A percentile compares a stretch with the other conserved stretches of the same genome.
These are phyloP conservation scores for Thraustochytrium striatum DNA, from an alignment of 352 stramenopile genomes.

Conservation along the genomic window DNA sequence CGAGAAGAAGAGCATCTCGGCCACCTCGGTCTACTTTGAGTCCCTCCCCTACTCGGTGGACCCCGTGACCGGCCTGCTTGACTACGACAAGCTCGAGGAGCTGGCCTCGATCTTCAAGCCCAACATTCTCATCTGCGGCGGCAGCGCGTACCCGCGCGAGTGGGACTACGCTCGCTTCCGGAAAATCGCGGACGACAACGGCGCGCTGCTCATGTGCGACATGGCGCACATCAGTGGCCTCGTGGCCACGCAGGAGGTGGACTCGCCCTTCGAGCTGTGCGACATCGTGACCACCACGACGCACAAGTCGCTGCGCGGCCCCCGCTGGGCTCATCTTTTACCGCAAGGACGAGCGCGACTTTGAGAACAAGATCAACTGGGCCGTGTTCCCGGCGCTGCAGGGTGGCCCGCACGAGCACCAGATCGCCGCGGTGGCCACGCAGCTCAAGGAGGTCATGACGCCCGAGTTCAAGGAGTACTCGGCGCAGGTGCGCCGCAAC, in stretches of 20 bases:
- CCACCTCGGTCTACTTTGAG: conserved; percentile 99
- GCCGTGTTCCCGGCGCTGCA: conserved; percentile 98
- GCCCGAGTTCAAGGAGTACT: conserved; percentile 94
- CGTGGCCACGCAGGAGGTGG: conserved; percentile 88
- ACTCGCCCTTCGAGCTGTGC: conserved; percentile 92
- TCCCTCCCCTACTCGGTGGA: conserved; percentile 94
- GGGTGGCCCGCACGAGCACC: conserved; percentile 73
- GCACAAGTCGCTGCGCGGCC: conserved; percentile 96
- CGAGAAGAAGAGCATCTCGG: conserved; percentile 92
- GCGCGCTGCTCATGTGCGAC: conserved; percentile 94
- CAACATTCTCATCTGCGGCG: conserved; percentile 93
- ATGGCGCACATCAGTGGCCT: conserved; percentile 99
- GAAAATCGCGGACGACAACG: conserved; percentile 95
- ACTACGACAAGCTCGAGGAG: conserved; percentile 91
- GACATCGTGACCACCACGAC: conserved; percentile 99
- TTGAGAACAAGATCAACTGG: conserved; percentile 92
- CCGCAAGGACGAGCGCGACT: conserved; percentile 84
- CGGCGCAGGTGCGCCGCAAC: conserved; percentile 84
- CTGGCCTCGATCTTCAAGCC: conserved; percentile 94
- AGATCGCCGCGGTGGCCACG: conserved; percentile 96
- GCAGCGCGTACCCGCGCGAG: conserved; percentile 95
- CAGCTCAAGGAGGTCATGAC: conserved; percentile 95
- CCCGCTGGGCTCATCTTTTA: conserved; percentile 99
- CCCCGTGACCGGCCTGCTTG: conserved; percentile 88
- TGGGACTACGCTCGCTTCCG: conserved; percentile 96